phyloP scores from a whole-genome alignment of 176 grass and related monocot species.

The Zea luxurians region DNA sequence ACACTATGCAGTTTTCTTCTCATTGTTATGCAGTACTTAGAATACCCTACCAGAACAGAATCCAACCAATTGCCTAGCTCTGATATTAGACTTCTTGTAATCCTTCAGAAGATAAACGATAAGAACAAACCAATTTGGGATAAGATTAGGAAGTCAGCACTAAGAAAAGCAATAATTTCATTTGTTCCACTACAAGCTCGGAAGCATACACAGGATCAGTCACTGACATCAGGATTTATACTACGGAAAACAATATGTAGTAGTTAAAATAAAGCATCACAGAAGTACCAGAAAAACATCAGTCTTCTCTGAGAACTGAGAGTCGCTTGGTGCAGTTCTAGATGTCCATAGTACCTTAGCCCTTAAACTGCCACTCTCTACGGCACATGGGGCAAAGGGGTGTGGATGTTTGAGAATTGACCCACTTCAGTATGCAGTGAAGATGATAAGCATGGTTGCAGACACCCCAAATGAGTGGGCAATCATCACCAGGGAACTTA shows the following conservation, averaged over 20 bases:
- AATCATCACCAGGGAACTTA: constrained; percentile 89
- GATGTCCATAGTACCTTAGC: constrained; percentile 34
- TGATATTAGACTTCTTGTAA: neutral
- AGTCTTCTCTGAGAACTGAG: constrained; percentile 22
- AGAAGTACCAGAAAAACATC: neutral
- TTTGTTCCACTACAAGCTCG: constrained; percentile 3
- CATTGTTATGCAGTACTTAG: neutral
- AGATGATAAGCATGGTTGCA: constrained; percentile 84
- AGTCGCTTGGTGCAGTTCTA: neutral
- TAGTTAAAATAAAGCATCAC: constrained; percentile 10
- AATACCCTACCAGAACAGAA: neutral
- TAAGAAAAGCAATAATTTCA: constrained; percentile 14
- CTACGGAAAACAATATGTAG: constrained; percentile 17
- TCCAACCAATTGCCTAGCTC: neutral
- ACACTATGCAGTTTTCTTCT: neutral
- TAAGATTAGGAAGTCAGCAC: neutral
- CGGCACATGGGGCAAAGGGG: constrained; percentile 91
- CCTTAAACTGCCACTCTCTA: constrained; percentile 91
- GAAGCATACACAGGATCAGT: neutral
- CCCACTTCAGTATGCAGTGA: constrained; percentile 91
- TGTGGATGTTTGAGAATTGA: constrained; percentile 77
- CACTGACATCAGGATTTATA: neutral
- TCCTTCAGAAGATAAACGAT: constrained; percentile 14
- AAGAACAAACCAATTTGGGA: constrained; percentile 17
- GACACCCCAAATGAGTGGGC: constrained; percentile 74